Conservation (phyloP, 495 filamentous ascomycete species). For the Aspergillus leporis region DNA sequence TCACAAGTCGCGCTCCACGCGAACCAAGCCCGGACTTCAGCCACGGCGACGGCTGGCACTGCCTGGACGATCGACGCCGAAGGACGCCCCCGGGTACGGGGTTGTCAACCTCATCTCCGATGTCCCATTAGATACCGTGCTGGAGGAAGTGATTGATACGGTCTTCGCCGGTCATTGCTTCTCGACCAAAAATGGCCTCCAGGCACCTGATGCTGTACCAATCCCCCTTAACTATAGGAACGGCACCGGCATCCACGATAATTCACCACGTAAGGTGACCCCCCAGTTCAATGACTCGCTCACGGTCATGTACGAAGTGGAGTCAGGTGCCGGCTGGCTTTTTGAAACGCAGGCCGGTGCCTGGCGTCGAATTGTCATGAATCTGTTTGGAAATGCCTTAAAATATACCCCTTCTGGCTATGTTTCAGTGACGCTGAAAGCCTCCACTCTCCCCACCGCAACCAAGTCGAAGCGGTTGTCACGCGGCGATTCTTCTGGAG, state of each 20-base stretch:
- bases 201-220: slow-evolving; percentile 17
- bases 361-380: slow-evolving; percentile 53
- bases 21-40: neutral
- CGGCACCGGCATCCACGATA: slow-evolving; percentile 14
- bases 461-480: neutral
- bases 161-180: slow-evolving; percentile 54
- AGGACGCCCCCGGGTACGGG: neutral
- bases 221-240: slow-evolving; percentile 17
- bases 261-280: no score
- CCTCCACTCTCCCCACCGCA: neutral
- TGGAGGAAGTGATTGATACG: slow-evolving; percentile 61
- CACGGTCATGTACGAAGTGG: slow-evolving; percentile 58
- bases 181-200: slow-evolving; percentile 20
- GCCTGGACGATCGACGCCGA: neutral
- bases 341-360: slow-evolving; percentile 63
- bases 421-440: slow-evolving; percentile 31
- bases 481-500: neutral
- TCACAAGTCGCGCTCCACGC: slow-evolving; percentile 8
- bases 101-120: slow-evolving; percentile 13
- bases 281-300: slow-evolving; percentile 14
- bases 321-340: slow-evolving; percentile 47
- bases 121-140: slow-evolving; percentile 46
- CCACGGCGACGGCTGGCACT: neutral
- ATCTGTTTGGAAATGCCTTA: slow-evolving; percentile 46
- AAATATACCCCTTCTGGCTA: slow-evolving; percentile 47